Conservation (phyloP, 768 basidiomycete species). For the Coprinellus micaceus region DNA sequence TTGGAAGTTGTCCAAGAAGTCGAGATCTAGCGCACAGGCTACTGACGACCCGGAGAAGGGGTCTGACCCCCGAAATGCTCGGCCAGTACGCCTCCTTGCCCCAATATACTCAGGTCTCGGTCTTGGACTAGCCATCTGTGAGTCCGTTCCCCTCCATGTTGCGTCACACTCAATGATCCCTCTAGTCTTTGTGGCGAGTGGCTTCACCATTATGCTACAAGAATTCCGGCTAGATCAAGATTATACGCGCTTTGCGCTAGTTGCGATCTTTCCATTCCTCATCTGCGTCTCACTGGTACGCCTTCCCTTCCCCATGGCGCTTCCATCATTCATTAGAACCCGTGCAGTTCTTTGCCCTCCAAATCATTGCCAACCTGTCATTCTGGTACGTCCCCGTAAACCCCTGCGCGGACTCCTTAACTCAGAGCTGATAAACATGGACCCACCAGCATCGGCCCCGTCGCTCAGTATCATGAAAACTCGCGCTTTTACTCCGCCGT, state of each 20-base stretch:
- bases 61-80: conserved; percentile 28
- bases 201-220: conserved; percentile 52
- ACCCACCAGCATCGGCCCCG: conserved; percentile 62
- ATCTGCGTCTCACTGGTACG: conserved; percentile 74
- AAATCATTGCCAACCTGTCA: conserved; percentile 59
- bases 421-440: conserved; percentile 18
- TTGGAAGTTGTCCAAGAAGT: conserved; percentile 41
- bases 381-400: conserved; percentile 51
- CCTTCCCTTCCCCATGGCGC: conserved; percentile 2
- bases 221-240: conserved; percentile 68
- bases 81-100: conserved; percentile 61
- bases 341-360: conserved; percentile 67
- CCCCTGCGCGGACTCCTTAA: conserved; percentile 4
- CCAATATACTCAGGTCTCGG: conserved; percentile 74
- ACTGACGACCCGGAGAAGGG: conserved; percentile 53
- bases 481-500: conserved; percentile 78
- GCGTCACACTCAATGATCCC: neutral
- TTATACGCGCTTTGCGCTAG: conserved; percentile 60
- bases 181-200: conserved; percentile 67
- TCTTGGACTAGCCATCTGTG: conserved; percentile 63
- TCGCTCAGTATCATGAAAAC: conserved; percentile 83
- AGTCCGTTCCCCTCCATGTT: no score
- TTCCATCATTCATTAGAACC: conserved; percentile 1
- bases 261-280: conserved; percentile 64
- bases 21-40: conserved; percentile 21